Conservation (phyloP, 441 rosid genomes). For the Erodium texanum region DNA sequence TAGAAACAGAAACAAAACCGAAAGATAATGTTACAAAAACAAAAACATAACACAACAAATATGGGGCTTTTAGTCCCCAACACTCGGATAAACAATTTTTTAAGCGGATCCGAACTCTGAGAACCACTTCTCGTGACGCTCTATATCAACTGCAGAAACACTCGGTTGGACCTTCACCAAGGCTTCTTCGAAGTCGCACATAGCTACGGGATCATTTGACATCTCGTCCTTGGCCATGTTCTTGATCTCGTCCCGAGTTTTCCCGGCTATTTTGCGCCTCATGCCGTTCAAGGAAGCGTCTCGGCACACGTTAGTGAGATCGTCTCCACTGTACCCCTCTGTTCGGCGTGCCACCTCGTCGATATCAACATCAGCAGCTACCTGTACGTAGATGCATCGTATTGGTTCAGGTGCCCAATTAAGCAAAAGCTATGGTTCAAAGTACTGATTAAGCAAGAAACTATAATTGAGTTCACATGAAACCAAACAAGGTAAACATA, state of each 20-base stretch:
- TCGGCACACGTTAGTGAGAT: constrained; percentile 91
- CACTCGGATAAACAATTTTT: not conserved
- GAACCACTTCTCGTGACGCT: constrained; percentile 97
- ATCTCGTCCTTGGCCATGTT: constrained; percentile 97
- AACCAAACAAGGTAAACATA: not conserved
- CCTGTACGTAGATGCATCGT: constrained; percentile 31
- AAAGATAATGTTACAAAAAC: no score
- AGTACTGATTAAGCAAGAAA: no score
- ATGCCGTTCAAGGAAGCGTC: constrained; percentile 97
- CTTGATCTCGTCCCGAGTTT: constrained; percentile 96
- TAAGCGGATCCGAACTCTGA: constrained; percentile 83
- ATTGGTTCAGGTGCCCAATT: no score
- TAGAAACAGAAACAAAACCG: no score
- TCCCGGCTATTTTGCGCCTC: constrained; percentile 98
- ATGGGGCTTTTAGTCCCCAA: no score
- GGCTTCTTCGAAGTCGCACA: constrained; percentile 99
- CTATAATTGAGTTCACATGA: not conserved
- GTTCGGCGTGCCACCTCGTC: constrained; percentile 88
- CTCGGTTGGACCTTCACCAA: constrained; percentile 82
- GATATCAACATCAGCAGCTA: constrained; percentile 75
- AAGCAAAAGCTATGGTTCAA: no score
- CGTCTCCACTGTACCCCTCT: constrained; percentile 99
- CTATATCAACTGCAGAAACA: constrained; percentile 79
- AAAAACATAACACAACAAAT: no score
- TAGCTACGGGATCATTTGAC: constrained; percentile 91